phyloP scores from a whole-genome alignment of 2,329 filamentous ascomycete genomes.

The Ophiocordyceps camponoti-floridani region DNA sequence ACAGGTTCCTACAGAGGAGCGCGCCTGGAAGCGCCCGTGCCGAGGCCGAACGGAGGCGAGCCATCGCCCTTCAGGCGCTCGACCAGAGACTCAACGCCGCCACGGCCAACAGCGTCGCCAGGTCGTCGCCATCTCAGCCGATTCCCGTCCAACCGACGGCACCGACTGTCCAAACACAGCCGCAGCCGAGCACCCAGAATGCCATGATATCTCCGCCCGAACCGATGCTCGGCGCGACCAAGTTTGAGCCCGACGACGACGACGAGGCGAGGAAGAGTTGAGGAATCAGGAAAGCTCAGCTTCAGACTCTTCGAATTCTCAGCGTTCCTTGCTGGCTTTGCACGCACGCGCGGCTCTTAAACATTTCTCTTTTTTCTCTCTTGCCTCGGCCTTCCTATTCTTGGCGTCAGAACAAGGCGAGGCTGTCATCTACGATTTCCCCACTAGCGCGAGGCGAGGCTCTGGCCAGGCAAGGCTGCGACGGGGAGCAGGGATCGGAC shows the following conservation, averaged over 20 bases:
- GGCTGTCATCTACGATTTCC: neutral
- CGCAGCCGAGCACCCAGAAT: slow-evolving; percentile 34
- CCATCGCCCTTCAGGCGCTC: slow-evolving; percentile 74
- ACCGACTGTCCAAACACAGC: slow-evolving; percentile 39
- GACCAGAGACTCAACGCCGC: slow-evolving; percentile 87
- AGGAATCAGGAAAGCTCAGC: neutral
- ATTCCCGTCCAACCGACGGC: slow-evolving; percentile 24
- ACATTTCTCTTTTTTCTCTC: neutral
- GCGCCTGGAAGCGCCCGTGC: slow-evolving; percentile 57
- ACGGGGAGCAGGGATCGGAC: neutral
- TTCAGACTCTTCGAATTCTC: no score
- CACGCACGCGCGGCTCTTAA: neutral
- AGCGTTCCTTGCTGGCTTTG: neutral
- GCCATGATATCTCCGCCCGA: slow-evolving; percentile 37
- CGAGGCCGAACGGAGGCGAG: slow-evolving; percentile 78
- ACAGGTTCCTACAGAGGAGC: slow-evolving; percentile 31
- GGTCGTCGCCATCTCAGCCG: slow-evolving; percentile 10
- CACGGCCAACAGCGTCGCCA: slow-evolving; percentile 28
- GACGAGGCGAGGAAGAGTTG: slow-evolving; percentile 12
- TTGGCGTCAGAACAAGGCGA: neutral
- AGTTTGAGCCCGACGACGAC: slow-evolving; percentile 48
- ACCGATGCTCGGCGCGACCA: slow-evolving; percentile 49
- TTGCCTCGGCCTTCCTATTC: neutral
- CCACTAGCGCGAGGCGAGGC: neutral
- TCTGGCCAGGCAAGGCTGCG: neutral